These are phyloP conservation scores for Thyridium curvatum DNA, from an alignment of 2,329 filamentous ascomycete genomes.

Conservation along the genomic window DNA sequence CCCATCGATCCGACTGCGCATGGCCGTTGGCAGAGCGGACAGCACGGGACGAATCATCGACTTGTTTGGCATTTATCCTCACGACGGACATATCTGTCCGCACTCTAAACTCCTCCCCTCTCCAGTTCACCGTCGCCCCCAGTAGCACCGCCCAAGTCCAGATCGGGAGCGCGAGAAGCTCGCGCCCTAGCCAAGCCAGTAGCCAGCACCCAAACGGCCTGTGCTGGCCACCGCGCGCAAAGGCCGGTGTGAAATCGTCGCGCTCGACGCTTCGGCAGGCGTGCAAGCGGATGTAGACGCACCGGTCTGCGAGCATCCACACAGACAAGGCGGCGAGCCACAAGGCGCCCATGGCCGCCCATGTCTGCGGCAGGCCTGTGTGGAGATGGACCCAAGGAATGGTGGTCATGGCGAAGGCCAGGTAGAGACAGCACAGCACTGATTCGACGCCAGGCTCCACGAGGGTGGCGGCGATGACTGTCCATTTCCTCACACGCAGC, in stretches of 20 bases:
- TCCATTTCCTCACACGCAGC: constrained; percentile 92
- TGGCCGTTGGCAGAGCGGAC: background rate
- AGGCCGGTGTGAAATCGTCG: constrained; percentile 67
- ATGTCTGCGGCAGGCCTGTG: constrained; percentile 55
- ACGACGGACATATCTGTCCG: constrained; percentile 76
- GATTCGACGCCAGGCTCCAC: constrained; percentile 91
- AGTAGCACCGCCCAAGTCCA: constrained; percentile 87
- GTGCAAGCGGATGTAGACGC: constrained; percentile 68
- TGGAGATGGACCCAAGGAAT: constrained; percentile 54
- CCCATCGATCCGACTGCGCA: background rate
- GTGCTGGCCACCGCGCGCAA: constrained; percentile 50
- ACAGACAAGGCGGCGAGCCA: constrained; percentile 59
- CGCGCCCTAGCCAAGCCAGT: constrained; percentile 76
- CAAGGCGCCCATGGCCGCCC: constrained; percentile 55
- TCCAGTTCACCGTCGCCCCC: constrained; percentile 83
- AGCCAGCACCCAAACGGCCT: constrained; percentile 67
- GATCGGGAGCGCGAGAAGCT: constrained; percentile 76
- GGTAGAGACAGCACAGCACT: constrained; percentile 74
- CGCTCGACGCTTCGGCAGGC: constrained; percentile 63
- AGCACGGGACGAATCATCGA: background rate
- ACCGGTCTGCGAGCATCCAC: constrained; percentile 75
- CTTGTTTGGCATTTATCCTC: constrained; percentile 19
- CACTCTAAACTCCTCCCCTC: constrained; percentile 76
- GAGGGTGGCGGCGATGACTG: constrained; percentile 79
- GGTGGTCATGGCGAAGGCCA: constrained; percentile 72